Evolutionary conservation across 169 alveolate species (phyloP).

Genomic region (Miamiensis avidus): DNA sequence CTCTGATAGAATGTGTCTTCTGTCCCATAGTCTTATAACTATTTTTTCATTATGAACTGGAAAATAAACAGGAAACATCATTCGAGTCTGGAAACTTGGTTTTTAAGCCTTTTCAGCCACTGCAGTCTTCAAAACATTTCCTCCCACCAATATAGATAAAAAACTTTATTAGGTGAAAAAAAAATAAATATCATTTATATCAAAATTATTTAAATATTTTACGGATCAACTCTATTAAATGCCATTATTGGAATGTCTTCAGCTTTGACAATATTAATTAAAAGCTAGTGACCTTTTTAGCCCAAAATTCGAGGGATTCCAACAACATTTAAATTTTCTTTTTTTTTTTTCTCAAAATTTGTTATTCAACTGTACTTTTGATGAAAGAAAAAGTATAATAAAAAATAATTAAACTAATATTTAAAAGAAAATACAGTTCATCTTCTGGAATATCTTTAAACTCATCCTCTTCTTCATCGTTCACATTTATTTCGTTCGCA

Average conservation of each 20-base stretch:
- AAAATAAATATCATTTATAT: no score
- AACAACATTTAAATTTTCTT: conserved; percentile 45
- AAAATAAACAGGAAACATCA: conserved; percentile 65
- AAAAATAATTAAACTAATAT: no score
- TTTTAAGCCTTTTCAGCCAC: conserved; percentile 50
- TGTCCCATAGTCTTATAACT: no score
- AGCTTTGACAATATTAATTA: conserved; percentile 70
- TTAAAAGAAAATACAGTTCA: no score
- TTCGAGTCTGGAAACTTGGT: conserved; percentile 61
- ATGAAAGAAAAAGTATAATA: no score
- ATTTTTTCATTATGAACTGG: no score
- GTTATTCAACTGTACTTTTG: conserved; percentile 66
- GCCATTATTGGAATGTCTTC: conserved; percentile 66
- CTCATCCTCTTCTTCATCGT: conserved; percentile 66
- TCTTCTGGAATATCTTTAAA: conserved; percentile 68
- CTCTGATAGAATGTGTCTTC: no score
- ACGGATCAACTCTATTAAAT: no score
- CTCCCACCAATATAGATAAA: conserved; percentile 65
- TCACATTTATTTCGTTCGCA: conserved; percentile 54
- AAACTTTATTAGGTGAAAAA: conserved; percentile 47
- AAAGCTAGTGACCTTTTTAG: conserved; percentile 62
- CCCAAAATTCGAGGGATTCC: conserved; percentile 51
- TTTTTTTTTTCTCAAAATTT: conserved; percentile 38
- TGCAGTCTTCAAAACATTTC: conserved; percentile 57
- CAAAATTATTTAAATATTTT: no score